Evolutionary conservation across 2,329 filamentous ascomycete genomes (phyloP), one percentile per base, ranked within the genome.

Genomic region (Metarhizium guizhouense): DNA sequence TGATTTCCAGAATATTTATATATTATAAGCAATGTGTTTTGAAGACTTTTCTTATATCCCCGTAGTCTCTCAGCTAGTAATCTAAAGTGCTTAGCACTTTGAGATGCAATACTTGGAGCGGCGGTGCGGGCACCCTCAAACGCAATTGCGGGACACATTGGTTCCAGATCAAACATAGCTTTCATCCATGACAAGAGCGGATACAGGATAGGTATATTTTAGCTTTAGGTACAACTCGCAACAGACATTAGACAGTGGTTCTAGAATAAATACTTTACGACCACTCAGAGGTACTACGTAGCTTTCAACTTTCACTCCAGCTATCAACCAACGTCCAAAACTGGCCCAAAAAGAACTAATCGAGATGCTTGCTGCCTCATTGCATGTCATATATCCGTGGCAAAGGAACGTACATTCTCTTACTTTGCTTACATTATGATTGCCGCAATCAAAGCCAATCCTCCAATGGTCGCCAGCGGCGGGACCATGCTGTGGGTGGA

Each of bases 361-460:
- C 53, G 45, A 56, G 50, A 57, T 56, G 47, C 52, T 49, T 30
- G 29, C 47, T 29, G 20, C 29, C 29, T 29, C 42, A 20, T 20
- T 29, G 30, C 43, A 45, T 38, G 34, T 36, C 29, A n/a, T 18
- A n/a, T 4, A 20, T 5, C 42, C 29, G 10, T 29, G 34, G 30
- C 50, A 45, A 13, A 13, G 10, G 38, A 38, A 53, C 34, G 30
- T 55, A 20, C 6, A 36, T 45, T 43, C 16, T 47, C 29, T 47
- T 30, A 7, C 16, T 42, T 10, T n/a, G 5, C 38, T 48, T 58
- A 66, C 53, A 65, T 60, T 14, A 66, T 62, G 51, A 66, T 60
- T 29, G 58, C 61, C 36, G 60, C 65, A 55, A 68, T 54, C 6
- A 70, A 30, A 16, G 66, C 56, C 1, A 71, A 51, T n/a, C 61